Base-by-base conservation (phyloP, 805 yeast species). In the Saturnispora galanensis region DNA sequence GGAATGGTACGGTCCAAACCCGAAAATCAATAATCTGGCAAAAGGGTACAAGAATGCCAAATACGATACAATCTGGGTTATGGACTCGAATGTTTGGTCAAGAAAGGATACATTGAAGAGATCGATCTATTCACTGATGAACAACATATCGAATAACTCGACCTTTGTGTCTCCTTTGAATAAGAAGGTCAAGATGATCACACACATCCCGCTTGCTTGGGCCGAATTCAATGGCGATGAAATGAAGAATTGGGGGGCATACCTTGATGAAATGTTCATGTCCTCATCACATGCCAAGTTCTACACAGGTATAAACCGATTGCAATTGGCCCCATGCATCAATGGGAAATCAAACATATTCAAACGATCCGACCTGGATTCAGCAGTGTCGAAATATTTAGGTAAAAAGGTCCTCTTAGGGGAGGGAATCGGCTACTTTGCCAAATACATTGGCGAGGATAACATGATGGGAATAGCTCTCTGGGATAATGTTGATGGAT, bases 401-500 rank as follows among this genome's bases (percentile, higher is more conserved):
- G 55, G 46, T 31, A 67, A 55, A 43, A 52, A 59, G 29, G 36
- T 42, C n/a, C 30, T 44, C 3, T 50, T 52, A 1, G 68, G 69
- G 13, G 63, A 65, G 31, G 84, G 90, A 0, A 68, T 88, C 36
- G 70, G 78, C 28, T 76, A 77, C 46, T 87, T 88, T 60, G 78
- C 95, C 7, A 68, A 78, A 46, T 88, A 81, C 58, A 87, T 87
- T 56, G 95, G 95, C 5, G 96, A 87, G 58, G 96, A 87, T 60
- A 87, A 87, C 60, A 84, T 86, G 94, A 87, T 87, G 50, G 95
- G 85, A 5, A 86, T 84, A 40, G 84, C 87, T 1, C 58, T 87
- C 13, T 87, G 95, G 95, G 77, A 77, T 41, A 68, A 70, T 31
- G 79, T 84, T 18, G 45, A 55, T 18, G 82, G 84, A 2, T 67